Conservation (phyloP, 352 stramenopile species). For the Blastocystis sp. region DNA sequence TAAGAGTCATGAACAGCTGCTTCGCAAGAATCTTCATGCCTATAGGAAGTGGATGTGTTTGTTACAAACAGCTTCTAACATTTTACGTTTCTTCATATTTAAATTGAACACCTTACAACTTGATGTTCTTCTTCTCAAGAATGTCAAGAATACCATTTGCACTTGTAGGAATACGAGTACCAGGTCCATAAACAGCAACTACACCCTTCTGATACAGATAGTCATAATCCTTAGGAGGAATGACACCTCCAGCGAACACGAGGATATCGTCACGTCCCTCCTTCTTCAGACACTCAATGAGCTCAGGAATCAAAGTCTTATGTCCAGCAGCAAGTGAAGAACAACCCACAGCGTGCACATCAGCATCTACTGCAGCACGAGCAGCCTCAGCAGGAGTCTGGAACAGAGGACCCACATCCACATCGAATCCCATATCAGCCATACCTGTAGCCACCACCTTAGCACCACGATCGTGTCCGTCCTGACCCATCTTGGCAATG, state of each 20-base stretch:
- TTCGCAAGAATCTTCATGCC: constrained; percentile 40
- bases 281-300: constrained; percentile 87
- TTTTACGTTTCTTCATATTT: constrained; percentile 29
- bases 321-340: constrained; percentile 87
- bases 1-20: constrained; percentile 22
- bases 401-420: constrained; percentile 92
- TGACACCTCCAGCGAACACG: constrained; percentile 90
- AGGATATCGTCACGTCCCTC: constrained; percentile 85
- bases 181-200: constrained; percentile 88
- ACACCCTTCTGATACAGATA: constrained; percentile 87
- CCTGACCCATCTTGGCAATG: constrained; percentile 91
- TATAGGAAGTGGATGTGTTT: neutral
- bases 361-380: constrained; percentile 86
- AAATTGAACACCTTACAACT: constrained; percentile 26
- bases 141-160: constrained; percentile 71
- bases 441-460: constrained; percentile 93
- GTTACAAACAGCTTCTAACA: neutral
- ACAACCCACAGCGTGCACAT: constrained; percentile 87
- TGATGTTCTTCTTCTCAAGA: constrained; percentile 67
- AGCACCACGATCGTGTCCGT: constrained; percentile 91
- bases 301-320: constrained; percentile 86
- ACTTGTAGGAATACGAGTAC: constrained; percentile 84
- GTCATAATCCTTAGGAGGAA: constrained; percentile 91
- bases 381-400: constrained; percentile 82
- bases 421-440: constrained; percentile 93